phyloP scores from a whole-genome alignment of 805 yeast species.

The Cyberlindnera sargentensis region DNA sequence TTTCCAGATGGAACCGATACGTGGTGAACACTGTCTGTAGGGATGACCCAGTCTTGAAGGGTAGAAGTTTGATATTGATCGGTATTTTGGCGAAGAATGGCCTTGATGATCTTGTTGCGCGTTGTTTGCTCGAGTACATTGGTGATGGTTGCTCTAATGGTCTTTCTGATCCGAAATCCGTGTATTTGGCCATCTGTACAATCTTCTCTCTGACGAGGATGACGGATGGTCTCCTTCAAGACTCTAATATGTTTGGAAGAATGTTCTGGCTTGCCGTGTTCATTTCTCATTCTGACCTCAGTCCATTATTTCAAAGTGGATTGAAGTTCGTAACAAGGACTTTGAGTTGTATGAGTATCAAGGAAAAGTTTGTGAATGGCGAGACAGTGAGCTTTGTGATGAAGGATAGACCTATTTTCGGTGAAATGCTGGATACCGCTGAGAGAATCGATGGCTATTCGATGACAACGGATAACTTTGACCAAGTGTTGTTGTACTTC shows the following conservation, averaged over 20 bases:
- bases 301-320: conserved; percentile 34
- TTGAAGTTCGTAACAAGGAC: conserved; percentile 31
- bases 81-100: conserved; percentile 64
- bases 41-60: conserved; percentile 51
- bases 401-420: conserved; percentile 27
- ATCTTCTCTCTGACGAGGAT: conserved; percentile 33
- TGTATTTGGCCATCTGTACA: conserved; percentile 28
- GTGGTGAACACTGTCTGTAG: conserved; percentile 56
- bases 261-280: conserved; percentile 33
- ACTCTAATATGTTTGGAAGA: conserved; percentile 23
- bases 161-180: conserved; percentile 18
- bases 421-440: conserved; percentile 31
- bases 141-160: conserved; percentile 27
- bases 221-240: conserved; percentile 31
- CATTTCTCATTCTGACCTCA: conserved; percentile 27
- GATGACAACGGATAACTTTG: conserved; percentile 41
- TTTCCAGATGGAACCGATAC: conserved; percentile 57
- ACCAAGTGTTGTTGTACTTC: conserved; percentile 40
- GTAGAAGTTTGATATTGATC: conserved; percentile 58
- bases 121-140: conserved; percentile 28
- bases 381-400: conserved; percentile 24
- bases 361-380: conserved; percentile 23
- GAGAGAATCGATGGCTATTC: conserved; percentile 36
- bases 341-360: conserved; percentile 26
- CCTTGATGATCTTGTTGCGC: conserved; percentile 47